Percentiles rank a stretch among this genome's conserved stretches.
Conservation (phyloP, 1,284 basidiomycete species). For the Austropuccinia psidii region DNA sequence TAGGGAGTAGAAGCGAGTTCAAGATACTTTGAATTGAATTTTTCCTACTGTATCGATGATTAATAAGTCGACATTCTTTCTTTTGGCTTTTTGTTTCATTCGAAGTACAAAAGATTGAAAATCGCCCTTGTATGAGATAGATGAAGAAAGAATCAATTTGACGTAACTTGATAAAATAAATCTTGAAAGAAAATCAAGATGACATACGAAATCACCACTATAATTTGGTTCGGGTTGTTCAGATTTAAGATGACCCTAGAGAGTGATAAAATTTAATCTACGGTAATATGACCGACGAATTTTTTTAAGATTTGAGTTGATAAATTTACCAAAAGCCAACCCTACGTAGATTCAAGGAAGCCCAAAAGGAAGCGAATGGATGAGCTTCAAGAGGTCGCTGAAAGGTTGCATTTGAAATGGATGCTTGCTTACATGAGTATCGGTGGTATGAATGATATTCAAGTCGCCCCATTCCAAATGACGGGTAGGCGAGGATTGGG, state of each 20-base stretch:
- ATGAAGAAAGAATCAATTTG: no score
- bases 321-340: background rate
- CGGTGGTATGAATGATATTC: conserved; percentile 71
- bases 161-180: no score
- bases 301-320: background rate
- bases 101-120: conserved; percentile 46
- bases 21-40: background rate
- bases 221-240: conserved; percentile 46
- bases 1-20: background rate
- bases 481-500: conserved; percentile 37
- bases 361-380: background rate
- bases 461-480: conserved; percentile 67
- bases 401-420: background rate
- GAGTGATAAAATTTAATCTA: background rate
- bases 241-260: conserved; percentile 44
- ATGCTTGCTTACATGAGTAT: conserved; percentile 57
- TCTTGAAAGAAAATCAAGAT: background rate
- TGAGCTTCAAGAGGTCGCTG: background rate
- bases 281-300: background rate
- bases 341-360: background rate
- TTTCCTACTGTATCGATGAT: conserved; percentile 44
- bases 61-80: conserved; percentile 45
- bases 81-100: conserved; percentile 42
- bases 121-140: conserved; percentile 42
- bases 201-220: conserved; percentile 35